Evolutionary conservation across 345 rosid genomes (phyloP).

Genomic region (Lepidium africanum): DNA sequence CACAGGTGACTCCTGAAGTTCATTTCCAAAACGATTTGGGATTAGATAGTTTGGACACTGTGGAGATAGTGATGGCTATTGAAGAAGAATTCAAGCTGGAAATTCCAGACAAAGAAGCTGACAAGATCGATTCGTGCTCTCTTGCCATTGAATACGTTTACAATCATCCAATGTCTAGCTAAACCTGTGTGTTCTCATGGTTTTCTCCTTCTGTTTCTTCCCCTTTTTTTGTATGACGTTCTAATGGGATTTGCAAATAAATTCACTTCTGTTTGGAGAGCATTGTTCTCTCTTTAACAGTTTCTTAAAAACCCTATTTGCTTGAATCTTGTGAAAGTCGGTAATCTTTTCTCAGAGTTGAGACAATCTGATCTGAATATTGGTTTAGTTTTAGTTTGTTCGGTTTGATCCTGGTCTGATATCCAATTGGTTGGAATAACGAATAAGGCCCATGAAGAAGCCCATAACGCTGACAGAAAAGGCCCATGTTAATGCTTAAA

Average conservation of each 20-base stretch:
- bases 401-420: background rate
- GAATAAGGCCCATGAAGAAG: background rate
- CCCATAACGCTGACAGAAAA: background rate
- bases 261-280: slow-evolving; percentile 23
- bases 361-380: too few species aligned
- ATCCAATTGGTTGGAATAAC: background rate
- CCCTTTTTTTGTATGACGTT: slow-evolving; percentile 3
- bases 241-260: slow-evolving; percentile 31
- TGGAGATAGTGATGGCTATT: slow-evolving; percentile 92
- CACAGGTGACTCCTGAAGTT: slow-evolving; percentile 63
- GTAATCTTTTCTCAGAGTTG: background rate
- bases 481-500: slow-evolving; percentile 22
- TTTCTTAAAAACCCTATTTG: background rate
- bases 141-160: slow-evolving; percentile 83
- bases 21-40: slow-evolving; percentile 91
- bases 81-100: slow-evolving; percentile 97
- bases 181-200: background rate
- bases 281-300: slow-evolving; percentile 13
- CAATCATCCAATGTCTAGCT: slow-evolving; percentile 81
- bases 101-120: slow-evolving; percentile 95
- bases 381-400: background rate
- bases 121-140: slow-evolving; percentile 68
- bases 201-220: slow-evolving; percentile 4
- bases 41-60: slow-evolving; percentile 85
- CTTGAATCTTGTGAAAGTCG: slow-evolving; percentile 2